Evolutionary conservation across 139 green algal species (phyloP).

Genomic region (Coccomyxa sp.): DNA sequence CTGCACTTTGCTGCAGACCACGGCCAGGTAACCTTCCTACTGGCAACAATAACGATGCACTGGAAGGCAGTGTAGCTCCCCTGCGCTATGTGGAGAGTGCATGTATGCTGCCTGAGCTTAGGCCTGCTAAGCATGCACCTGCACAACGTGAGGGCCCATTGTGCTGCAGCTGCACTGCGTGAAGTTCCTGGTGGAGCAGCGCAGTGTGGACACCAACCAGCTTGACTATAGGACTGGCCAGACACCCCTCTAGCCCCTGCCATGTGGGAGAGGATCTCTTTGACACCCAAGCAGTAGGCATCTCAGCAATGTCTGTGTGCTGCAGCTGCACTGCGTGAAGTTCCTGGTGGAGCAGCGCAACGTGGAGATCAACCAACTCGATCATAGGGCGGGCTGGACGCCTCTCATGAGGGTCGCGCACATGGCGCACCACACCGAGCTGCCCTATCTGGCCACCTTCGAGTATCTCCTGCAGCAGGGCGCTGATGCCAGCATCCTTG

Average conservation of each 20-base stretch:
- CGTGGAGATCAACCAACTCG: constrained; percentile 32
- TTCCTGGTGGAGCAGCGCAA: constrained; percentile 31
- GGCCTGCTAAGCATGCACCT: too few relatives aligned
- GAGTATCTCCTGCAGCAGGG: constrained; percentile 35
- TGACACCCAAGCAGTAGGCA: too few relatives aligned
- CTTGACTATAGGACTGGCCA: constrained; percentile 14
- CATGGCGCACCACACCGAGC: constrained; percentile 31
- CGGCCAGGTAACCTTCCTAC: constrained; percentile 23
- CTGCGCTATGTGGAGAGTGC: too few relatives aligned
- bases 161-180: constrained; percentile 16
- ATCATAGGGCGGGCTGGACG: constrained; percentile 24
- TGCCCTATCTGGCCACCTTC: constrained; percentile 26
- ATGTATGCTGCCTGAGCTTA: too few relatives aligned
- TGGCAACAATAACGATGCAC: too few relatives aligned
- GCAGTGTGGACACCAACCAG: constrained; percentile 29
- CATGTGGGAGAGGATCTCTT: too few relatives aligned
- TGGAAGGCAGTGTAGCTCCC: too few relatives aligned
- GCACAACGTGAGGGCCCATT: too few relatives aligned
- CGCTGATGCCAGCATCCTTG: constrained; percentile 18
- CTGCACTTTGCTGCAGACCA: constrained; percentile 40
- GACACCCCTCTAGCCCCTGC: constrained; percentile 43
- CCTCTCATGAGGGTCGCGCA: constrained; percentile 29
- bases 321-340: constrained; percentile 13
- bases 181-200: constrained; percentile 29
- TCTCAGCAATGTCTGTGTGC: too few relatives aligned